A percentile compares a stretch with the other conserved stretches of the same genome.
phyloP scores from a whole-genome alignment of 257 asterid genomes.

The Primulina huaijiensis region DNA sequence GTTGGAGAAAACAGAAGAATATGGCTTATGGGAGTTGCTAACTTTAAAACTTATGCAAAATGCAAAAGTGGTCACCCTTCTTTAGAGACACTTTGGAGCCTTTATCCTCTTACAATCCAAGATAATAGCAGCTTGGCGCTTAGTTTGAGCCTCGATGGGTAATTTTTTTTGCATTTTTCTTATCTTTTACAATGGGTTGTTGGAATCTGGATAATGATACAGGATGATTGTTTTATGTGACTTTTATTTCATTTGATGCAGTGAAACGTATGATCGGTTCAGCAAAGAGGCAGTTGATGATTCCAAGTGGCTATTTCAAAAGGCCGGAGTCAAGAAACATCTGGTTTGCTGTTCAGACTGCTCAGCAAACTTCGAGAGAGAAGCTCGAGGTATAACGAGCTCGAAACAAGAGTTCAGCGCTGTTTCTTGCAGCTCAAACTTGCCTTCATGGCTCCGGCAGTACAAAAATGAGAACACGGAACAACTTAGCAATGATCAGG shows the following conservation, averaged over 20 bases:
- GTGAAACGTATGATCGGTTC: slow-evolving; percentile 43
- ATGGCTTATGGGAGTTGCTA: not conserved
- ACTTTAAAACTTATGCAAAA: not conserved
- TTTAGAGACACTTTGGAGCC: not conserved
- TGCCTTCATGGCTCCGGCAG: slow-evolving; percentile 89
- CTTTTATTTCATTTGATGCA: slow-evolving; percentile 17
- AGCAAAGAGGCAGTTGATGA: slow-evolving; percentile 48
- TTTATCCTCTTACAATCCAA: not conserved
- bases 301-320: slow-evolving; percentile 36
- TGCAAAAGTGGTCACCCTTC: not conserved
- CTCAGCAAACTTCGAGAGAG: slow-evolving; percentile 55
- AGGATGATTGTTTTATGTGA: not conserved
- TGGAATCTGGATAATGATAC: not conserved
- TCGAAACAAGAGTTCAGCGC: slow-evolving; percentile 29
- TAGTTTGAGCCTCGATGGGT: not conserved
- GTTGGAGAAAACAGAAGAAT: not conserved
- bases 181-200: not conserved
- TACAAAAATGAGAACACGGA: slow-evolving; percentile 55
- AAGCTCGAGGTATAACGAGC: slow-evolving; percentile 45
- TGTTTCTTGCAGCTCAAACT: slow-evolving; percentile 41
- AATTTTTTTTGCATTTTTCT: no score
- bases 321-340: slow-evolving; percentile 52
- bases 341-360: slow-evolving; percentile 77
- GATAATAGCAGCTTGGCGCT: not conserved
- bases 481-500: slow-evolving; percentile 41